Evolutionary conservation across 2,329 filamentous ascomycete species (phyloP), one percentile per base, ranked within the genome.

Genomic region (Paecilomyces niveus): DNA sequence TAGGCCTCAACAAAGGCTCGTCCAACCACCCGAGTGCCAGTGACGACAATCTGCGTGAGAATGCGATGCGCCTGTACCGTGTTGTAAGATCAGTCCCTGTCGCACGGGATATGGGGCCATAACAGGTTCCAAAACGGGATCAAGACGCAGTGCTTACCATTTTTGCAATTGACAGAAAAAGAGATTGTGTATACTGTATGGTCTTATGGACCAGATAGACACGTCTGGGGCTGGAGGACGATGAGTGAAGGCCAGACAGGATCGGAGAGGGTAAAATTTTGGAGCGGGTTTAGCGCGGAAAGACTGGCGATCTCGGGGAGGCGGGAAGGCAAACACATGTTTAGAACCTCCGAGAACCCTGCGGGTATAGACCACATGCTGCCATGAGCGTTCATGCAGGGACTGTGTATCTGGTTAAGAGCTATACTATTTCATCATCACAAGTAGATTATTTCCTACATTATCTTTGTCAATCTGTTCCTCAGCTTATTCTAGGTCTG

Each of bases 1-100:
- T 95, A 99, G 65, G 94, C 94, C 79, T 97, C 94, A 69, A 87
- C 81, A 73, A 97, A 94, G 68, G 94, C 92, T 67, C 92, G 90
- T 64, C 92, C 92, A 74, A 99, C 85, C 67, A 97, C 94, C 68
- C 94, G 90, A 62, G 87, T 85, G 80, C 93, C 93, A 70, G 91
- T 92, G 65, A 97, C 75, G 77, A 97, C 86, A 78, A 96, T 92
- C 79, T 95, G 90, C 62, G 90, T 90, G 80, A 99, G 88, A 77
- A 97, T 89, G 70, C 92, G 90, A 81, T 97, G 91, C 74, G 93
- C 93, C 93, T 96, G 67, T 35, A 53, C 32, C 21, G 56, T 11
- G 50, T 29, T 10, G 65, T 58, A 10, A 56, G 5, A 45, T 54
- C 24, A 55, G 33, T 51, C 24, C 18, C n/a, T 21, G 51, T 18